A percentile compares a stretch with the other conserved stretches of the same genome.
These are phyloP conservation scores for Dichomitus squalens DNA, from an alignment of 1,284 basidiomycete species.

Conservation along the genomic window DNA sequence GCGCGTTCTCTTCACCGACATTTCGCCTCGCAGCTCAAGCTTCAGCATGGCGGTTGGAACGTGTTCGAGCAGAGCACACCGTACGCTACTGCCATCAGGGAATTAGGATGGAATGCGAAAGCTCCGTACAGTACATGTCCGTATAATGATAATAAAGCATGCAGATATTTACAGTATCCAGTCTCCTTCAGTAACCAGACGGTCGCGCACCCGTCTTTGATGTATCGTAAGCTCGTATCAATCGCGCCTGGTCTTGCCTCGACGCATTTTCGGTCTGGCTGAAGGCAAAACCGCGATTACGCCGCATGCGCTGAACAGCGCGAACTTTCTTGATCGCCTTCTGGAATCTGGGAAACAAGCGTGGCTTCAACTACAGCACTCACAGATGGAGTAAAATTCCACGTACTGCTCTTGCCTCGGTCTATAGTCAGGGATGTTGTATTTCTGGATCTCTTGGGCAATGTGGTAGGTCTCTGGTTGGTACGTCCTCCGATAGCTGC, in stretches of 20 bases:
- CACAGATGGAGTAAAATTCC: not conserved
- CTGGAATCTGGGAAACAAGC: constrained; percentile 66
- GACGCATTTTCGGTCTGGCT: constrained; percentile 88
- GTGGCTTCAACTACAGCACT: not conserved
- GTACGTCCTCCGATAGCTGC: constrained; percentile 90
- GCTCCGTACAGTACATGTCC: constrained; percentile 34
- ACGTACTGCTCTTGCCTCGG: constrained; percentile 95
- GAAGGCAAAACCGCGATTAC: constrained; percentile 95
- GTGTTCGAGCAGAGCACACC: too few relatives aligned
- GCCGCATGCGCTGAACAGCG: constrained; percentile 92
- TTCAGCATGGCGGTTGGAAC: too few relatives aligned
- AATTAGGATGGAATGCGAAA: constrained; percentile 23
- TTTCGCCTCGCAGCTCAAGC: too few relatives aligned
- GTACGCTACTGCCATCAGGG: not conserved
- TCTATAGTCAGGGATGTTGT: constrained; percentile 96
- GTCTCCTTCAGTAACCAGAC: constrained; percentile 62
- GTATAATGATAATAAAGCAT: constrained; percentile 28
- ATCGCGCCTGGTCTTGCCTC: constrained; percentile 82
- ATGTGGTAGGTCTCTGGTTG: constrained; percentile 92
- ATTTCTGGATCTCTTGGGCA: constrained; percentile 96
- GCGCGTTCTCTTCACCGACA: too few relatives aligned
- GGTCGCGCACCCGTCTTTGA: constrained; percentile 71
- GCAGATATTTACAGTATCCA: constrained; percentile 9
- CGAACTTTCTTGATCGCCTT: constrained; percentile 98
- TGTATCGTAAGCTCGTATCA: constrained; percentile 92